A percentile compares a stretch with the other conserved stretches of the same genome.
Conservation (phyloP, 2,329 filamentous ascomycete species). For the Trichothecium roseum region DNA sequence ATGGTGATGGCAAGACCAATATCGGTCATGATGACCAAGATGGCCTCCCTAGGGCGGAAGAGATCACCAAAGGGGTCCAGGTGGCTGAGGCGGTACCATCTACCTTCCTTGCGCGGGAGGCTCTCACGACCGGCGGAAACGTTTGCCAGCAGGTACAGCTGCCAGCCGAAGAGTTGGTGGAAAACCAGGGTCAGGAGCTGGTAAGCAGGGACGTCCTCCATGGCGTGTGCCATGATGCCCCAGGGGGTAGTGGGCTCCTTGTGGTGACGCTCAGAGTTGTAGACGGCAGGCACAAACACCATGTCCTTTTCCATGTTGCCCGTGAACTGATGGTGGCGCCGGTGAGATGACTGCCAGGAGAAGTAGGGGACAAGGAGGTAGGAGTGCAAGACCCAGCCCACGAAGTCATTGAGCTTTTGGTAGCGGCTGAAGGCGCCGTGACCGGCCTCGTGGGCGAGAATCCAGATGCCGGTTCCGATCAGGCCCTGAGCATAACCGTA, state of each 20-base stretch:
- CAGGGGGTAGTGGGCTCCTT: slow-evolving; percentile 4
- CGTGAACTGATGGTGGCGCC: slow-evolving; percentile 58
- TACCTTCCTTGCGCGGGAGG: slow-evolving; percentile 28
- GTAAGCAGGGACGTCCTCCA: slow-evolving; percentile 52
- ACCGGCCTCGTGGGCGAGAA: slow-evolving; percentile 61
- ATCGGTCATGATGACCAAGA: slow-evolving; percentile 48
- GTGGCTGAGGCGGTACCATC: slow-evolving; percentile 40
- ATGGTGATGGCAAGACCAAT: slow-evolving; percentile 44
- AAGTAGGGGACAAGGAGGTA: slow-evolving; percentile 60
- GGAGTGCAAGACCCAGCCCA: slow-evolving; percentile 57
- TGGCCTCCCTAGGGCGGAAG: slow-evolving; percentile 46
- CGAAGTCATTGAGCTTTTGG: slow-evolving; percentile 44
- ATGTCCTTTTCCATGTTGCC: slow-evolving; percentile 60
- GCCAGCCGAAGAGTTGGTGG: slow-evolving; percentile 58
- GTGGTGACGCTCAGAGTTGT: slow-evolving; percentile 20
- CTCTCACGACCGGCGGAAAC: slow-evolving; percentile 36
- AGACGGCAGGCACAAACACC: slow-evolving; percentile 47
- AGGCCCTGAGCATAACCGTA: slow-evolving; percentile 58
- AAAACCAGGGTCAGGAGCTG: slow-evolving; percentile 42
- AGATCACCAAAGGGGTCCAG: slow-evolving; percentile 52
- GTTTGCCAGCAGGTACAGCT: slow-evolving; percentile 53
- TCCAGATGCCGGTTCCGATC: slow-evolving; percentile 59
- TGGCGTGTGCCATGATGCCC: slow-evolving; percentile 8
- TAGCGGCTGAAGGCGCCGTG: slow-evolving; percentile 57
- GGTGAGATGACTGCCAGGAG: slow-evolving; percentile 62